Conservation (phyloP, 148 eudicot species). For the Salicornia ramosissima region DNA sequence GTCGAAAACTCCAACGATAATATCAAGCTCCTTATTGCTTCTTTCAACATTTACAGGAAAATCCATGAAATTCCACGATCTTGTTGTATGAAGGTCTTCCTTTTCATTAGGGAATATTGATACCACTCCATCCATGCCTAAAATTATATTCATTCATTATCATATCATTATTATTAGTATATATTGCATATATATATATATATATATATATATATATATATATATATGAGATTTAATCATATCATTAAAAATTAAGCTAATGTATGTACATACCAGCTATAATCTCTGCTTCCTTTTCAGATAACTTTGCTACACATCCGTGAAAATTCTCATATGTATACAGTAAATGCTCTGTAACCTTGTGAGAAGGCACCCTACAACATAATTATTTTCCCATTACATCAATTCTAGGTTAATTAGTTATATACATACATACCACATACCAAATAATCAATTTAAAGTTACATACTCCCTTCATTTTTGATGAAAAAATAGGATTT, state of each 20-base stretch:
- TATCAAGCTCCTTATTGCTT: conserved; percentile 27
- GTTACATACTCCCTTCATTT: too few relatives aligned
- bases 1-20: conserved; percentile 42
- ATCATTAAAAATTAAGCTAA: too few relatives aligned
- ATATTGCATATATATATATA: too few relatives aligned
- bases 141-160: too few relatives aligned
- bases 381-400: too few relatives aligned
- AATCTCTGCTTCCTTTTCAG: conserved; percentile 22
- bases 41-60: conserved; percentile 26
- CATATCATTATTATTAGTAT: too few relatives aligned
- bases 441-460: too few relatives aligned
- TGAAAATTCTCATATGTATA: conserved; percentile 22
- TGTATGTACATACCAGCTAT: conserved; percentile 18
- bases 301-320: conserved; percentile 21
- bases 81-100: conserved; percentile 30
- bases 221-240: neutral
- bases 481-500: too few relatives aligned
- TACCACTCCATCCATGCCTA: conserved; percentile 41
- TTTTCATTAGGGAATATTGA: conserved; percentile 37
- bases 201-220: neutral
- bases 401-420: too few relatives aligned
- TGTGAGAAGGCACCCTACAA: neutral
- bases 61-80: conserved; percentile 57
- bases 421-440: too few relatives aligned
- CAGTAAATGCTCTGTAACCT: conserved; percentile 8